Evolutionary conservation across 257 asterid species (phyloP), one percentile per base, ranked within the genome.

Genomic region (Dorcoceras hygrometricum): DNA sequence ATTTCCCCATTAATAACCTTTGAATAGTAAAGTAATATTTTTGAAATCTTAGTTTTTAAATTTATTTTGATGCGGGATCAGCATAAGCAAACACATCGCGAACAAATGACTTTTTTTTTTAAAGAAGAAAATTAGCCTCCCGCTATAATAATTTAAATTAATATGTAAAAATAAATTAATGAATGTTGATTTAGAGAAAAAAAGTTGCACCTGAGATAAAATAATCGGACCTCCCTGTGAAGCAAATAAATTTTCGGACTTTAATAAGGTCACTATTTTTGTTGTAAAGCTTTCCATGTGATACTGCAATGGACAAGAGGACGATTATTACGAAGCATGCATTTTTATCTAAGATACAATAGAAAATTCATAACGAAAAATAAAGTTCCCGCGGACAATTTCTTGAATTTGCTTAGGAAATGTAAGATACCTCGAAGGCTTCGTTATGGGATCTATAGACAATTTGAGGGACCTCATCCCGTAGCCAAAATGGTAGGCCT

Each of bases 181-280:
- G 31, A 39, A 39, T 36, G 3, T 1, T 12, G 4, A 10, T 57
- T n/a, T n/a, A 2, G 8, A 28, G 22, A 14, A 6, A 46, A 28
- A 10, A 8, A 31, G 32, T 22, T 8, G 0, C 56, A 92, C 98
- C 95, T 92, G 98, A 22, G 93, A 83, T 4, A 92, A 86, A 63
- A 92, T 81, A 48, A 89, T 87, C 1, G 98, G 98, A 8, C 98
- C 98, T 50, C 97, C 98, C 67, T 87, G 96, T 62, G 98, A 84
- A 66, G 97, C 97, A 68, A 67, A 92, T 59, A 92, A 29, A 0
- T 82, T 79, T 84, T 89, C 91, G 28, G 88, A 76, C 73, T 92
- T 89, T 87, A 92, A 76, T 83, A 92, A 19, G 56, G 75, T 59
- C 75, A 92, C 98, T 63, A 92, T 84, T 32, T 83, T 86, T 12